Evolutionary conservation across 2,329 filamentous ascomycete genomes (phyloP), one percentile per base, ranked within the genome.

Genomic region (Aspergillus awamori): DNA sequence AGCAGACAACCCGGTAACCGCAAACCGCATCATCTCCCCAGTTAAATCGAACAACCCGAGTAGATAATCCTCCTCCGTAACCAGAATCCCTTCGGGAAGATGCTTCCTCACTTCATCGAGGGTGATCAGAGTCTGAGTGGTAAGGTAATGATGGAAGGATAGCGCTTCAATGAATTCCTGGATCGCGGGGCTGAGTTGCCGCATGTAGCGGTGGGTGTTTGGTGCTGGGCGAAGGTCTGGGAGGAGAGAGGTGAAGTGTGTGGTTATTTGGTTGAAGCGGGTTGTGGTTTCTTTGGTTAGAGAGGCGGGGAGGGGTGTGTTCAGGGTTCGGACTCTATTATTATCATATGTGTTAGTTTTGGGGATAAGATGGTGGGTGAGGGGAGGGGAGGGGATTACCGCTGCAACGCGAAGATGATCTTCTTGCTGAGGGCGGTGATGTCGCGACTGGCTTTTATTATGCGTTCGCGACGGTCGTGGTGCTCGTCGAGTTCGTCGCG

Each of bases 371-470:
- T 82, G 91, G 63, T n/a, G 38, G 36, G 28, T 7, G 38, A 33
- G 30, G 22, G 30, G 56, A 20, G 17, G 15, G 26, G 2, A 51
- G 36, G 2, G 49, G 26, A 30, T 30, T 30, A 36, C 33, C 33
- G 10, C 33, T 36, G 33, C 33, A 36, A 36, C 10, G 24, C 33
- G 38, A 67, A 83, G 79, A 78, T 96, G 93, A 98, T 96, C 81
- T 98, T 99, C 83, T 99, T 99, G 78, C 92, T 97, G 57, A 93
- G 82, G 0, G 92, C 93, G 6, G 95, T 99, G 61, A 99, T 91
- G 76, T 99, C 95, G 64, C 94, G 84, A 8, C 92, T 96, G 2
- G 89, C 89, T 81, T 98, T 99, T 72, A 96, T 91, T 68, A 97
- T 87, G 57, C 90, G 87, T 80, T 97, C 93, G 59, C 93, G 86